A percentile compares a stretch with the other conserved stretches of the same genome.
phyloP scores from a whole-genome alignment of 2,329 filamentous ascomycete species.

The Fonsecaea pugnacius region DNA sequence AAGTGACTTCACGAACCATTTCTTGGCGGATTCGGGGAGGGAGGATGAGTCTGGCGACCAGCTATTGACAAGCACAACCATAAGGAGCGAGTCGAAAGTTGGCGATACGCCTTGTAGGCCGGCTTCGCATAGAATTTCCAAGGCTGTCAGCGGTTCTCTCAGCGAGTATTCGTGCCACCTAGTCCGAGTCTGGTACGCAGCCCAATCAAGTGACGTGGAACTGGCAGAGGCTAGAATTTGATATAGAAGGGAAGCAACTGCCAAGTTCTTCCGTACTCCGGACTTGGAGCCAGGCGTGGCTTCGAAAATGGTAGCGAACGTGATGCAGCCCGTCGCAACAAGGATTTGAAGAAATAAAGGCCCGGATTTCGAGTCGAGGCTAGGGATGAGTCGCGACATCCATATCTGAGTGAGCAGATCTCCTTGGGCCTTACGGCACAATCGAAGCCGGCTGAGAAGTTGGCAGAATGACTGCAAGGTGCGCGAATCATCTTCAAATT shows the following conservation, averaged over 20 bases:
- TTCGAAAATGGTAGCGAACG: constrained; percentile 46
- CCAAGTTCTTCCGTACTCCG: constrained; percentile 24
- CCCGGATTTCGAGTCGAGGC: constrained; percentile 42
- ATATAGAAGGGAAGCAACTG: constrained; percentile 41
- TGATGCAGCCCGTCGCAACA: constrained; percentile 52
- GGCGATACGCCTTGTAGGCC: constrained; percentile 38
- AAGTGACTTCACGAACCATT: constrained; percentile 24
- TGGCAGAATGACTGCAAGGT: constrained; percentile 45
- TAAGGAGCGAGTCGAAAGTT: constrained; percentile 9
- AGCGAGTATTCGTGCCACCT: constrained; percentile 39
- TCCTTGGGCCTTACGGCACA: constrained; percentile 51
- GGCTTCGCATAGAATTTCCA: constrained; percentile 41
- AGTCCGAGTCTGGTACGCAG: constrained; percentile 27
- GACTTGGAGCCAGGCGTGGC: constrained; percentile 21
- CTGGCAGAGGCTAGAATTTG: constrained; percentile 34
- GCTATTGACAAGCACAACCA: constrained; percentile 19
- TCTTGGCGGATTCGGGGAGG: constrained; percentile 14
- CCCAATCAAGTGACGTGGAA: constrained; percentile 10
- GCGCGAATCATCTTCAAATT: constrained; percentile 39
- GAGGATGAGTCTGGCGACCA: constrained; percentile 9
- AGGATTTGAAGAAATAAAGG: constrained; percentile 46
- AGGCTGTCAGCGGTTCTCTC: constrained; percentile 42
- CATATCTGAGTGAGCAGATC: constrained; percentile 50
- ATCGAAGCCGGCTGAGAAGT: constrained; percentile 50
- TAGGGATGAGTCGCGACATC: constrained; percentile 46